Evolutionary conservation across 1,284 basidiomycete genomes (phyloP).

Genomic region (Apiotrichum sp.): DNA sequence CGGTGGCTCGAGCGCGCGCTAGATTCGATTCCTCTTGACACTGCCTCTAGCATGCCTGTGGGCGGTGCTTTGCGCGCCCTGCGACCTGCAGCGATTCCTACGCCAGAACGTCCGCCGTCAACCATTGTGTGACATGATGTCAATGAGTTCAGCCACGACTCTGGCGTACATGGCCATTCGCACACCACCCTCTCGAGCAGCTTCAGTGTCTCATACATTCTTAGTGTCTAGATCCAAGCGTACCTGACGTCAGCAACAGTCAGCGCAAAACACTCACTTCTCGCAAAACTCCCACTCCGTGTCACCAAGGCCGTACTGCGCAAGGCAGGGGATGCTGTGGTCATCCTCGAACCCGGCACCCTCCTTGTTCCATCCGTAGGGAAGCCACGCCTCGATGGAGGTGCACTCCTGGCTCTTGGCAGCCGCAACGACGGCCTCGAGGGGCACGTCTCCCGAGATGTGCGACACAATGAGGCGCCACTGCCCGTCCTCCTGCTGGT

Average conservation of each 20-base stretch:
- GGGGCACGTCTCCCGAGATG: conserved; percentile 3
- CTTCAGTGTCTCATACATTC: too few species aligned
- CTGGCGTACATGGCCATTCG: too few species aligned
- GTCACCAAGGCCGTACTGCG: conserved; percentile 5
- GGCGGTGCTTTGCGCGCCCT: too few species aligned
- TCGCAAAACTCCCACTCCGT: conserved; percentile 14
- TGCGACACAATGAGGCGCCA: conserved; percentile 2
- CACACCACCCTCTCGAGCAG: too few species aligned
- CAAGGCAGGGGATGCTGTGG: conserved; percentile 7
- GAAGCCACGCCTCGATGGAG: conserved; percentile 8
- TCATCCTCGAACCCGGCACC: not conserved
- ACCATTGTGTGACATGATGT: too few species aligned
- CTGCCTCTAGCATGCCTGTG: too few species aligned
- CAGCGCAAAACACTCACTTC: not conserved
- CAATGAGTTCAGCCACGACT: too few species aligned
- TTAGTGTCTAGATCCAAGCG: conserved; percentile 7
- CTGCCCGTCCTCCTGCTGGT: not conserved
- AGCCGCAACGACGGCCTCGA: conserved; percentile 5
- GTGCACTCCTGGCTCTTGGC: conserved; percentile 6
- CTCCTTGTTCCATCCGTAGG: conserved; percentile 6
- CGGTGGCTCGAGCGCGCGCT: too few species aligned
- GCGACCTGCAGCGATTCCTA: too few species aligned
- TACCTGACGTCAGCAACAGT: conserved; percentile 8
- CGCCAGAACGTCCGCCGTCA: too few species aligned
- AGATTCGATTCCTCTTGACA: too few species aligned